Base-by-base conservation (phyloP, 352 stramenopile species). In the Phytophthora kernoviae region DNA sequence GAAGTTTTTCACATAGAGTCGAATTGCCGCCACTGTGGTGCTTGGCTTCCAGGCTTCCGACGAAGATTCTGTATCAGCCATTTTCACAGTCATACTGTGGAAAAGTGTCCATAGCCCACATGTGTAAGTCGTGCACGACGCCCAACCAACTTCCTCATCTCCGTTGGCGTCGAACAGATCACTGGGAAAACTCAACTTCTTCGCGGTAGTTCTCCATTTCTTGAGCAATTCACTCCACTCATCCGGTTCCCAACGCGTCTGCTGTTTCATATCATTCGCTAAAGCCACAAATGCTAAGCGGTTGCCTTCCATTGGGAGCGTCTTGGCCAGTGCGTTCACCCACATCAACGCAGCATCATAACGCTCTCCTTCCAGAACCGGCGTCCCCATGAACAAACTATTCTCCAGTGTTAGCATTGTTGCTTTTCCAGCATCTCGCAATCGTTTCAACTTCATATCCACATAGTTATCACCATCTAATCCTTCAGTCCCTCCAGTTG, bases 41-140 rank as follows among this genome's bases (percentile, higher is more conserved):
- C 75, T 86, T 1, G 79, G 70, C 34, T 78, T 77, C 41, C 81
- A 73, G 3, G 59, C 26, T 11, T 45, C 63, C 14, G 44, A 52
- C 5, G 63, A 51, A 8, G 47, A 52, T 22, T 14, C 21, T 34
- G 21, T 0, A 22, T 44, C 65, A 14, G 39, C 26, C 18, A 39
- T 18, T 54, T 33, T 61, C n/a, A 77, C 65, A 37, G 67, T 84
- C 66, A 93, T 79, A 34, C 58, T 81, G 53, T 93, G 84, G 56
- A 93, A 91, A 0, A 91, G 64, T 27, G 69, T 79, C 84, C 81
- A 93, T n/a, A 93, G 60, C 5, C 76, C 79, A 48, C 81, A 91
- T 7, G 84, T 91, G 67, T 82, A 91, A 21, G 81, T 91, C 20
- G 73, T 74, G 58, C 83, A 92, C 20, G 75, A 56, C 0, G 48